Evolutionary conservation across 352 stramenopile genomes (phyloP).

Genomic region (Phytophthora europaea): DNA sequence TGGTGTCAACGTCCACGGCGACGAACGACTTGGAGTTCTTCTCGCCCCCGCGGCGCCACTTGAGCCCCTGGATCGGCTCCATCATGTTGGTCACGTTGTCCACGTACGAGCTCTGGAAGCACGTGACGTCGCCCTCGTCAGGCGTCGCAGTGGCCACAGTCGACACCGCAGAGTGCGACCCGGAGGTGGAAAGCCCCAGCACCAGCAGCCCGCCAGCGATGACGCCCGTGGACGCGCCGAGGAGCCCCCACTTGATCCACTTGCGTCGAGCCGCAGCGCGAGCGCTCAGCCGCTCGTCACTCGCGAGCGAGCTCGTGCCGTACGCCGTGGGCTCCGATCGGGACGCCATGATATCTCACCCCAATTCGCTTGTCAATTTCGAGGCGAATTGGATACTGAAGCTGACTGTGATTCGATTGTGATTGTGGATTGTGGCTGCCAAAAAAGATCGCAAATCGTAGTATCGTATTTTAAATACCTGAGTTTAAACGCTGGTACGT

Average conservation of each 20-base stretch:
- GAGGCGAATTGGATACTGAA: constrained; percentile 27
- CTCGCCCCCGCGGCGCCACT: constrained; percentile 35
- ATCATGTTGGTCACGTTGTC: constrained; percentile 75
- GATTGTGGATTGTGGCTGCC: constrained; percentile 8
- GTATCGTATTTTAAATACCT: neutral
- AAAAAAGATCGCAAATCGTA: constrained; percentile 13
- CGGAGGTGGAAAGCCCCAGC: constrained; percentile 11
- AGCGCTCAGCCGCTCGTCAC: constrained; percentile 35
- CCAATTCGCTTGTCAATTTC: constrained; percentile 13
- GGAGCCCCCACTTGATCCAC: constrained; percentile 40
- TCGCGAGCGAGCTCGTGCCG: constrained; percentile 50
- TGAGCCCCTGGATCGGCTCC: constrained; percentile 58
- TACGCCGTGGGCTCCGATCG: constrained; percentile 53
- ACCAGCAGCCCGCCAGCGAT: constrained; percentile 2
- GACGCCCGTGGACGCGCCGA: constrained; percentile 23
- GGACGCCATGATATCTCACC: constrained; percentile 16
- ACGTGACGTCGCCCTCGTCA: constrained; percentile 37
- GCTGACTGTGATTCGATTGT: too few relatives aligned
- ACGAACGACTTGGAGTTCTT: constrained; percentile 50
- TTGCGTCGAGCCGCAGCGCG: constrained; percentile 20
- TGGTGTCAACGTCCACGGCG: constrained; percentile 51
- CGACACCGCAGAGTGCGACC: constrained; percentile 6
- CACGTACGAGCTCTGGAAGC: constrained; percentile 77
- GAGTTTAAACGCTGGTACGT: constrained; percentile 1
- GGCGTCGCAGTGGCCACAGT: constrained; percentile 10